These are phyloP conservation scores for Hypoxylon lenormandii DNA, from an alignment of 495 filamentous ascomycete species.

Conservation along the genomic window DNA sequence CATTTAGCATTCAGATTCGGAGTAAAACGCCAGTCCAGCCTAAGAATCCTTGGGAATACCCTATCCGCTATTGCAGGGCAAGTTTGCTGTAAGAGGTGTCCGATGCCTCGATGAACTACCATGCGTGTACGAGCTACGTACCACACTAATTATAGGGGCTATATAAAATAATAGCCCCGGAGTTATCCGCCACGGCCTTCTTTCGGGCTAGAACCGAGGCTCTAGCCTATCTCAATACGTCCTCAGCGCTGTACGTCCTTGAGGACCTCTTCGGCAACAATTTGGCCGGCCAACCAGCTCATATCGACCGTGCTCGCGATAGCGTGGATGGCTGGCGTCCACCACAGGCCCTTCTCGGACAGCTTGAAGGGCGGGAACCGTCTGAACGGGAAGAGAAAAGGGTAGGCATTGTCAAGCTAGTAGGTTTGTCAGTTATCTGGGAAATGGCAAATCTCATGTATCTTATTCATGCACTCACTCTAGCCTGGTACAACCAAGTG, in stretches of 20 bases:
- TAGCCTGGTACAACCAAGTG: slow-evolving; percentile 41
- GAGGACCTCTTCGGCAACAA: slow-evolving; percentile 43
- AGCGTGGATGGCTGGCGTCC: slow-evolving; percentile 44
- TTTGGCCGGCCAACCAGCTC: slow-evolving; percentile 46
- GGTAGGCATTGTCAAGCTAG: slow-evolving; percentile 46
- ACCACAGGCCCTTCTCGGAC: slow-evolving; percentile 45
- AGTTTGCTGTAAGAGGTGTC: no score
- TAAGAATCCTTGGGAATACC: no score
- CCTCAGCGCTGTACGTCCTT: no score
- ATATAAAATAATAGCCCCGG: no score
- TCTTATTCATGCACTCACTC: slow-evolving; percentile 19
- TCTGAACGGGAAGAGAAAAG: slow-evolving; percentile 27
- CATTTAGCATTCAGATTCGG: no score
- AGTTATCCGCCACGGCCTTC: no score
- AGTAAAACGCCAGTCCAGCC: no score
- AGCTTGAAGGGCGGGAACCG: slow-evolving; percentile 39
- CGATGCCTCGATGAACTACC: no score
- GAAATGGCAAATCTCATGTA: not conserved
- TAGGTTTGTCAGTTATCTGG: not conserved
- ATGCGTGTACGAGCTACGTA: no score
- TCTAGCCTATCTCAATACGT: not conserved
- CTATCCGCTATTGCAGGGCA: no score
- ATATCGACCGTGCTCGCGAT: slow-evolving; percentile 41
- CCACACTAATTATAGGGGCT: no score
- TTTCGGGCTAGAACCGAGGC: not conserved